phyloP scores from a whole-genome alignment of 768 basidiomycete genomes.

The Suillus weaverae region DNA sequence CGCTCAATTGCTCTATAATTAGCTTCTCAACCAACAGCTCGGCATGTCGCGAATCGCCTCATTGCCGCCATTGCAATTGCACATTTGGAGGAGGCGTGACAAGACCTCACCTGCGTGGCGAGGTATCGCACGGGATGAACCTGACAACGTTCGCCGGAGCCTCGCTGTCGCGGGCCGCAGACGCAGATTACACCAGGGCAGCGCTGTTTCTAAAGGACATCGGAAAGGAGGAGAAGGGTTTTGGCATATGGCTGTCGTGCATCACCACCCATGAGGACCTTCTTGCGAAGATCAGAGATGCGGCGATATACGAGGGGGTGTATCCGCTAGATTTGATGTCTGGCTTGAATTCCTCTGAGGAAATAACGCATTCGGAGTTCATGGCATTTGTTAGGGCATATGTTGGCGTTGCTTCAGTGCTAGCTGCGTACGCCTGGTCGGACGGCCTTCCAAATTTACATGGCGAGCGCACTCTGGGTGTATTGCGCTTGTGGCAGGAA shows the following conservation, averaged over 20 bases:
- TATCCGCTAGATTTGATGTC: conserved; percentile 35
- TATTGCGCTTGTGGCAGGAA: conserved; percentile 44
- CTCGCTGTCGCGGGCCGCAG: conserved; percentile 56
- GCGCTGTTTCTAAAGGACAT: conserved; percentile 58
- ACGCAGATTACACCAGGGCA: conserved; percentile 50
- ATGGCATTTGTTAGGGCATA: conserved; percentile 64
- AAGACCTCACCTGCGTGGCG: conserved; percentile 84
- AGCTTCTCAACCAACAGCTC: conserved; percentile 92
- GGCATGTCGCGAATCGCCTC: conserved; percentile 90
- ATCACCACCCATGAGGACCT: conserved; percentile 63
- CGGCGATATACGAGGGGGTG: conserved; percentile 59
- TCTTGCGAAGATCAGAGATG: conserved; percentile 43
- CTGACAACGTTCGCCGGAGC: conserved; percentile 78
- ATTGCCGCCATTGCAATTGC: conserved; percentile 82
- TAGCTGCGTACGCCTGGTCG: conserved; percentile 78
- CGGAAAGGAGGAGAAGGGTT: conserved; percentile 60
- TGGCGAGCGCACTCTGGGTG: conserved; percentile 60
- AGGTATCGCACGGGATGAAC: conserved; percentile 75
- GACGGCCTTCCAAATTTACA: conserved; percentile 68
- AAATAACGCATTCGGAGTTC: conserved; percentile 55
- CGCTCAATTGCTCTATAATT: conserved; percentile 11
- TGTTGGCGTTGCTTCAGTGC: conserved; percentile 63
- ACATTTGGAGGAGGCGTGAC: conserved; percentile 80
- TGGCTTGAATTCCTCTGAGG: conserved; percentile 32
- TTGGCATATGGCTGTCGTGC: conserved; percentile 73